phyloP scores from a whole-genome alignment of 129 eudicot species.

The Smallanthus sonchifolius region DNA sequence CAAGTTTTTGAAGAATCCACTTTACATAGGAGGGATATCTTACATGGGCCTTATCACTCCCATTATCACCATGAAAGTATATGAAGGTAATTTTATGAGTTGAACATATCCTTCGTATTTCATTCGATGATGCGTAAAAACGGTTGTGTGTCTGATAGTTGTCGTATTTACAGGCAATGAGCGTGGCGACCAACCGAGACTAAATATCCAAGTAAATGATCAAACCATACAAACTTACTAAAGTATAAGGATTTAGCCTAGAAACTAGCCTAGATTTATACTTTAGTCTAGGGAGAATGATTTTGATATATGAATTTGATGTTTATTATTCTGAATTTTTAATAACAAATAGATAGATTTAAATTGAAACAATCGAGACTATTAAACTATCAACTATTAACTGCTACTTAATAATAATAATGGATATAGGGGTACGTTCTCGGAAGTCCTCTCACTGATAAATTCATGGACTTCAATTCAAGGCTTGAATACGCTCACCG shows the following conservation, averaged over 20 bases:
- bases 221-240: neutral
- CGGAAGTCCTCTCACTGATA: constrained; percentile 24
- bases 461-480: constrained; percentile 29
- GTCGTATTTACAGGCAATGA: constrained; percentile 19
- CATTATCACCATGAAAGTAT: constrained; percentile 22
- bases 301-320: no score
- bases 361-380: no score
- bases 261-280: no score
- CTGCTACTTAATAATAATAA: no score
- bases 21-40: constrained; percentile 28
- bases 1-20: constrained; percentile 30
- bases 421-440: constrained; percentile 32
- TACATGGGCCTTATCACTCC: constrained; percentile 30
- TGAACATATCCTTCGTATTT: neutral
- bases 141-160: neutral
- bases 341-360: no score
- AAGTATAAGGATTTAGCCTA: no score
- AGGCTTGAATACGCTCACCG: constrained; percentile 30
- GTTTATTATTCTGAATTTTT: no score
- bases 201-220: constrained; percentile 28
- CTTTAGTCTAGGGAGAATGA: no score
- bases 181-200: constrained; percentile 21
- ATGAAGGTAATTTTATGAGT: constrained; percentile 14
- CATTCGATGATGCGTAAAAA: neutral
- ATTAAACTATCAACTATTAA: no score